Conservation (phyloP, 2,329 filamentous ascomycete genomes). For the Diaporthe ilicicola region DNA sequence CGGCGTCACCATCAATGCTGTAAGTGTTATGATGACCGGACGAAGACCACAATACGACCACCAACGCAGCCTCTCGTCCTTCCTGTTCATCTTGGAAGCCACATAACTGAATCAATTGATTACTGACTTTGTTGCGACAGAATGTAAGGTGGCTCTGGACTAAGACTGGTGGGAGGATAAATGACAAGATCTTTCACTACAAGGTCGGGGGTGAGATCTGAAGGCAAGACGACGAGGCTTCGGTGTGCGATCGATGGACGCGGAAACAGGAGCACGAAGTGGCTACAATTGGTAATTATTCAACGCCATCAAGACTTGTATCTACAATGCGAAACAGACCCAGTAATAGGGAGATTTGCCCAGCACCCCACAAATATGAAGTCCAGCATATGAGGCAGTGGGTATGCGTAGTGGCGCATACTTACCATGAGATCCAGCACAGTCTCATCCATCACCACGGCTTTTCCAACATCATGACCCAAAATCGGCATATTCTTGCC, state of each 20-base stretch:
- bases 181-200: slow-evolving; percentile 35
- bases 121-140: slow-evolving; percentile 19
- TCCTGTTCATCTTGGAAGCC: no score
- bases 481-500: no score
- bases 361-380: background rate
- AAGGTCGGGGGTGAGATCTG: slow-evolving; percentile 40
- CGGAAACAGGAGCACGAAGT: background rate
- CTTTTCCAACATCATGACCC: background rate
- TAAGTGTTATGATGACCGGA: slow-evolving; percentile 32
- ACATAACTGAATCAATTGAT: background rate
- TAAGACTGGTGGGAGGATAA: slow-evolving; percentile 37
- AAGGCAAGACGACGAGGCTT: background rate
- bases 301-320: background rate
- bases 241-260: background rate
- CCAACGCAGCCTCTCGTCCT: no score
- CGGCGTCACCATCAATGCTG: slow-evolving; percentile 40
- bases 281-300: background rate
- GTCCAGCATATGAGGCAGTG: background rate
- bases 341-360: no score
- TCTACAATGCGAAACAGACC: background rate
- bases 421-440: no score
- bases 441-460: background rate
- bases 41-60: no score
- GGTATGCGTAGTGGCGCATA: background rate
- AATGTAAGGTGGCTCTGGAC: slow-evolving; percentile 38